phyloP scores from a whole-genome alignment of 2,329 filamentous ascomycete species.

The Alternaria metachromatica region DNA sequence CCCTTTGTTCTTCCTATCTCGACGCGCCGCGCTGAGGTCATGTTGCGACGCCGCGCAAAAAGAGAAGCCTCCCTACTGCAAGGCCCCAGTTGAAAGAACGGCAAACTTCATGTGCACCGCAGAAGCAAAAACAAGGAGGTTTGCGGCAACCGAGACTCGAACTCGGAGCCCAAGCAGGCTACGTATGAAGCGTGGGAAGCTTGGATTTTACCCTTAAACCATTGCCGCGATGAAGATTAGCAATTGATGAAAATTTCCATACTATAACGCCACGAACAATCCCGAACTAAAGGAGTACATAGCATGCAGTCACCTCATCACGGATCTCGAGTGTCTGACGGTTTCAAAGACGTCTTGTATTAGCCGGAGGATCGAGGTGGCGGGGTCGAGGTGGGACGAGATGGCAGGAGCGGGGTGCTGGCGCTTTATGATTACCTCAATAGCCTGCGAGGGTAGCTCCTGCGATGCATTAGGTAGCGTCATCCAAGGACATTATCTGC shows the following conservation, averaged over 20 bases:
- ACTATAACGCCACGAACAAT: too few species aligned
- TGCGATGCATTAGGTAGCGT: too few species aligned
- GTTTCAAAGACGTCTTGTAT: too few species aligned
- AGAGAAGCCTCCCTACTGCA: neutral
- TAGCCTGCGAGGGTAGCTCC: neutral
- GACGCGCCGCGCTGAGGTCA: neutral
- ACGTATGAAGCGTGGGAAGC: slow-evolving; percentile 31
- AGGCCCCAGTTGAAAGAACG: neutral
- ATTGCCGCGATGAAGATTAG: slow-evolving; percentile 18
- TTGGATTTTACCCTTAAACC: slow-evolving; percentile 43
- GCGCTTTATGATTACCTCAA: neutral
- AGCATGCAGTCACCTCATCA: too few species aligned
- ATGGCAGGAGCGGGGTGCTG: slow-evolving; percentile 4
- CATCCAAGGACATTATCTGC: too few species aligned
- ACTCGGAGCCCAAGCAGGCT: slow-evolving; percentile 34
- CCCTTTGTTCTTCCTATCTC: neutral
- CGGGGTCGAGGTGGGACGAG: too few species aligned
- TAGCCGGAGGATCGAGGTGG: too few species aligned
- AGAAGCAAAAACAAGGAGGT: neutral
- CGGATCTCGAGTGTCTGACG: too few species aligned
- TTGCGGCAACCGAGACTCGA: slow-evolving; percentile 36
- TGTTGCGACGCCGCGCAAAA: neutral
- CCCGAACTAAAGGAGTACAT: too few species aligned
- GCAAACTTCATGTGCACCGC: neutral
- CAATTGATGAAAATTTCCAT: too few species aligned